Conservation (phyloP, 2,329 filamentous ascomycete genomes). For the Trichoderma koningiopsis region DNA sequence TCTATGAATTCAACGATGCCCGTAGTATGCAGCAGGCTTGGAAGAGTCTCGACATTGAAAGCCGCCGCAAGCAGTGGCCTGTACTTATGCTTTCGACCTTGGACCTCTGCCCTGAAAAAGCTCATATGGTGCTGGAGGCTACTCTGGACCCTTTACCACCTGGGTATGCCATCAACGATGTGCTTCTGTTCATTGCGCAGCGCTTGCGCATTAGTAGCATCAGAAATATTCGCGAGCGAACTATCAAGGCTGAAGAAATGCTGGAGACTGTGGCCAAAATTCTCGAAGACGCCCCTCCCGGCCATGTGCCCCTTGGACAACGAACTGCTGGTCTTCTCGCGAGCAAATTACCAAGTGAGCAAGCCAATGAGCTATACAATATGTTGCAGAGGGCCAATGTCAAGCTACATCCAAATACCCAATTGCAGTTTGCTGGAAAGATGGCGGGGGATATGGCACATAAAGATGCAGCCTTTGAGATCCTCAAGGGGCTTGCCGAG, state of each 20-base stretch:
- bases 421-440: conserved; percentile 50
- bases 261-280: conserved; percentile 36
- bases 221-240: conserved; percentile 30
- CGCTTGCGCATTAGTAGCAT: conserved; percentile 29
- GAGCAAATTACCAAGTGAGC: conserved; percentile 35
- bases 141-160: conserved; percentile 42
- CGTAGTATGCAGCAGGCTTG: conserved; percentile 41
- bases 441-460: conserved; percentile 45
- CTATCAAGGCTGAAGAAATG: conserved; percentile 36
- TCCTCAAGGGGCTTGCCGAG: conserved; percentile 44
- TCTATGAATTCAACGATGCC: conserved; percentile 37
- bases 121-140: conserved; percentile 40
- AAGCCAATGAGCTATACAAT: conserved; percentile 41
- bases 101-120: conserved; percentile 37
- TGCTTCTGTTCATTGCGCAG: conserved; percentile 38
- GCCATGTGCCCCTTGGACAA: conserved; percentile 43
- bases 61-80: conserved; percentile 38
- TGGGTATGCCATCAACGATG: conserved; percentile 44
- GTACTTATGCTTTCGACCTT: conserved; percentile 42
- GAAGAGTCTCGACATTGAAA: conserved; percentile 34
- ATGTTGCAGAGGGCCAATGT: conserved; percentile 37
- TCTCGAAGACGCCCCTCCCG: conserved; percentile 35
- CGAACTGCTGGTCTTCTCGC: conserved; percentile 41
- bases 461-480: conserved; percentile 48
- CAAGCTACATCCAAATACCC: conserved; percentile 46